phyloP scores from a whole-genome alignment of 2,329 filamentous ascomycete genomes.

The Alternaria longipes region DNA sequence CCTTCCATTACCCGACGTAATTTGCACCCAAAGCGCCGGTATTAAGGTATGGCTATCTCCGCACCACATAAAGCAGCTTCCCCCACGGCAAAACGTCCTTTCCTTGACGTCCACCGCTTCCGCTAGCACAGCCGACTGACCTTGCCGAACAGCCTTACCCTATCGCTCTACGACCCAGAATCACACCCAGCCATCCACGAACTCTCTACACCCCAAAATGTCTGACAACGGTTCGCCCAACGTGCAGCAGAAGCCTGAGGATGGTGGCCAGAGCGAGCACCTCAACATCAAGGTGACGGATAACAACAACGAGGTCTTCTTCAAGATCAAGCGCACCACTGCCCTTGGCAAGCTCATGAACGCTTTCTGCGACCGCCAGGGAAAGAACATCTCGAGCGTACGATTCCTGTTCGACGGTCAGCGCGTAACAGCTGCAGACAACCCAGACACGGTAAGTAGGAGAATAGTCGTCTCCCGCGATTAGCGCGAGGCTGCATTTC shows the following conservation, averaged over 20 bases:
- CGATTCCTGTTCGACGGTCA: constrained; percentile 97
- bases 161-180: constrained; percentile 5
- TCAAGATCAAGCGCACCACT: constrained; percentile 98
- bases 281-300: constrained; percentile 99
- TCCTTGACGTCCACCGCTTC: constrained; percentile 34
- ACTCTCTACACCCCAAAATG: constrained; percentile 34
- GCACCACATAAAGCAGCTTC: constrained; percentile 32
- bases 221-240: constrained; percentile 56
- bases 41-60: constrained; percentile 29
- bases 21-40: constrained; percentile 19
- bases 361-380: constrained; percentile 95
- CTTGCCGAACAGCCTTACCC: constrained; percentile 8
- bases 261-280: constrained; percentile 72
- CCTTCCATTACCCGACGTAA: constrained; percentile 23
- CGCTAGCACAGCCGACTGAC: constrained; percentile 27
- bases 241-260: constrained; percentile 56
- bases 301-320: constrained; percentile 99
- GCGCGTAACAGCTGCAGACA: constrained; percentile 87
- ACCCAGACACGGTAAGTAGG: constrained; percentile 83
- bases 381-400: constrained; percentile 83
- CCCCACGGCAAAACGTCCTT: constrained; percentile 24
- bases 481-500: neutral
- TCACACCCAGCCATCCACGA: constrained; percentile 10
- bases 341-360: constrained; percentile 98
- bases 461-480: neutral